Conservation (phyloP, 495 filamentous ascomycete genomes). For the Aspergillus biplanus region DNA sequence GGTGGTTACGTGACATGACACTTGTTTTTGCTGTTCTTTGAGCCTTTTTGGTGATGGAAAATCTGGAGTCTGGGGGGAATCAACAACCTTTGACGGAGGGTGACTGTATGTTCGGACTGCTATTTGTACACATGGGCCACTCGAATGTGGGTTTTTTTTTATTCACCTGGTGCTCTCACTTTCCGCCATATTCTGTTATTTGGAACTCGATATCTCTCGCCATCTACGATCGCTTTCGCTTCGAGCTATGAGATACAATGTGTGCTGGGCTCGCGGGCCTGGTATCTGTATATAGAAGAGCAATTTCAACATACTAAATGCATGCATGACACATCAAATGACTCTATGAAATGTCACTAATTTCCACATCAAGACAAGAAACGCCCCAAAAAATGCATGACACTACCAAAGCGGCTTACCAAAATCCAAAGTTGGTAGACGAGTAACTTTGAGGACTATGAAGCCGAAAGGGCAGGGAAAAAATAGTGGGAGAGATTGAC, state of each 20-base stretch:
- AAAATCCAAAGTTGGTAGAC: constrained; percentile 10
- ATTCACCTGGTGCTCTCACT: background rate
- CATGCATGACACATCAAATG: background rate
- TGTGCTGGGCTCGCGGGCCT: background rate
- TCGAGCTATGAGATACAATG: constrained; percentile 3
- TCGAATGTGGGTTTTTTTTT: constrained; percentile 3
- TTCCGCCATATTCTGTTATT: background rate
- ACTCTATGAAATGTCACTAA: background rate
- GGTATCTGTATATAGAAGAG: constrained; percentile 11
- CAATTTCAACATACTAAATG: constrained; percentile 4
- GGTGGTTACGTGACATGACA: constrained; percentile 24
- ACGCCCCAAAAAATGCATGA: constrained; percentile 26
- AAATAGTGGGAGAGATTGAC: background rate
- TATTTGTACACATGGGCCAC: constrained; percentile 10
- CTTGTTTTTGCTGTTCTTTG: constrained; percentile 13
- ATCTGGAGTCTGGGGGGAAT: constrained; percentile 13
- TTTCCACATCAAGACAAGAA: constrained; percentile 3
- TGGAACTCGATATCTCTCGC: constrained; percentile 1
- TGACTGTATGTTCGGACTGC: constrained; percentile 8
- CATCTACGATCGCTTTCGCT: background rate
- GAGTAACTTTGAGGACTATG: constrained; percentile 12
- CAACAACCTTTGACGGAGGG: background rate
- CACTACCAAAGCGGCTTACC: background rate
- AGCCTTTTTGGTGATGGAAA: constrained; percentile 13
- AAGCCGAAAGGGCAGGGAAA: background rate